A percentile compares a stretch with the other conserved stretches of the same genome.
phyloP scores from a whole-genome alignment of 2,329 filamentous ascomycete genomes.

The Huntiella savannae region DNA sequence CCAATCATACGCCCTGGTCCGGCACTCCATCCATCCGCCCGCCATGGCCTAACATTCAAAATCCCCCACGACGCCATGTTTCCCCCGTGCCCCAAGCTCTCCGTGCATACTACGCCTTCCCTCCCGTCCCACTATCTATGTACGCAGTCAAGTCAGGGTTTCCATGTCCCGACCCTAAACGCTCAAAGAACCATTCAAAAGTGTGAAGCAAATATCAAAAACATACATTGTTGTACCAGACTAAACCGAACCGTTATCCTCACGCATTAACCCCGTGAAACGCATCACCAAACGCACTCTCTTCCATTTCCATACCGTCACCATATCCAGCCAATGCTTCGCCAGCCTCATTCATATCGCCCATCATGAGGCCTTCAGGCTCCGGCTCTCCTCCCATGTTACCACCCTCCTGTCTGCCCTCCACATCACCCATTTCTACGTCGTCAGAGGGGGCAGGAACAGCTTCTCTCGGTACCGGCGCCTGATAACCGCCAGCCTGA shows the following conservation, averaged over 20 bases:
- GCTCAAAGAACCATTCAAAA: not conserved
- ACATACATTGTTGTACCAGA: not conserved
- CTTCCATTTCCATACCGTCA: conserved; percentile 49
- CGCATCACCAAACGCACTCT: conserved; percentile 68
- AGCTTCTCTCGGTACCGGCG: conserved; percentile 31
- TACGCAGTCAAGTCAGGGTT: not conserved
- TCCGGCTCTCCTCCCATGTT: not conserved
- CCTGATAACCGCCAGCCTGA: conserved; percentile 56
- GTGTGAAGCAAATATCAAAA: not conserved
- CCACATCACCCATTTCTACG: conserved; percentile 45
- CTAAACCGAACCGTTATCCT: not conserved
- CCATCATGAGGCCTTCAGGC: conserved; percentile 38
- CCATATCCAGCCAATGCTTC: conserved; percentile 46
- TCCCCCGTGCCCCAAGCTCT: too few species aligned
- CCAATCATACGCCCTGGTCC: too few species aligned
- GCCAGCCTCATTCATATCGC: conserved; percentile 49
- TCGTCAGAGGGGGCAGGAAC: conserved; percentile 30
- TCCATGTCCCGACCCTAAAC: not conserved
- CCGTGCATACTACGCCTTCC: too few species aligned
- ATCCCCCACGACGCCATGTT: too few species aligned
- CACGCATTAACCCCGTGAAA: conserved; percentile 44
- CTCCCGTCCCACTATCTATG: too few species aligned
- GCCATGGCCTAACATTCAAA: too few species aligned
- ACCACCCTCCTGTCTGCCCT: conserved; percentile 16
- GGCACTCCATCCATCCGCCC: too few species aligned